Evolutionary conservation across 805 yeast genomes (phyloP).

Genomic region (Ogataea thermomethanolica): DNA sequence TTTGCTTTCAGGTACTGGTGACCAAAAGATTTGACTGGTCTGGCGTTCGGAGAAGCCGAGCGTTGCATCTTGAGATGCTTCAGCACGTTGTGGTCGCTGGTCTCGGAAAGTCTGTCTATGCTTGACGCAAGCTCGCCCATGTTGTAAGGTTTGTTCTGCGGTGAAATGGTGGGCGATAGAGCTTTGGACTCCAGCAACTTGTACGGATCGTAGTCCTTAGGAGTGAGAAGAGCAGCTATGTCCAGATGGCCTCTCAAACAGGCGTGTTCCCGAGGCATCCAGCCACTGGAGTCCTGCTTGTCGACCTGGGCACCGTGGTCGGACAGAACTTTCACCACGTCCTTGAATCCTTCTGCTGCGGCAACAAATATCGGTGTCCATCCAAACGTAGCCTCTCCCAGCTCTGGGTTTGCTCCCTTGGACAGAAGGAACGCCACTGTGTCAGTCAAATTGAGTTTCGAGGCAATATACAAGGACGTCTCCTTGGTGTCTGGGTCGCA

Average conservation of each 20-base stretch:
- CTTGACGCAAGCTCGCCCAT: slow-evolving; percentile 22
- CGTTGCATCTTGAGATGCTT: slow-evolving; percentile 22
- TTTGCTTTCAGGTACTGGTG: slow-evolving; percentile 63
- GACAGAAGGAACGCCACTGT: slow-evolving; percentile 54
- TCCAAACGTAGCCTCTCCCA: slow-evolving; percentile 74
- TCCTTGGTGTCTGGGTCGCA: slow-evolving; percentile 61
- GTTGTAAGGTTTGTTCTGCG: slow-evolving; percentile 35
- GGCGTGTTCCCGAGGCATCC: slow-evolving; percentile 98
- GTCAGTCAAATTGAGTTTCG: slow-evolving; percentile 55
- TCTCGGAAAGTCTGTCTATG: slow-evolving; percentile 27
- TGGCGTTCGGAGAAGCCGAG: slow-evolving; percentile 32
- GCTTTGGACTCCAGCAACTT: slow-evolving; percentile 18
- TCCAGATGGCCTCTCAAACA: slow-evolving; percentile 80
- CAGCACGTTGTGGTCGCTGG: slow-evolving; percentile 16
- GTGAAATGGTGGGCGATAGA: slow-evolving; percentile 27
- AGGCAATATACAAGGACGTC: slow-evolving; percentile 79
- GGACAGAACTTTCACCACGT: slow-evolving; percentile 54
- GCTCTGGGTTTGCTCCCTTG: slow-evolving; percentile 67
- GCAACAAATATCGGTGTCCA: slow-evolving; percentile 95
- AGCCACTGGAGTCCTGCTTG: slow-evolving; percentile 76
- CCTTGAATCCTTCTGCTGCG: slow-evolving; percentile 74
- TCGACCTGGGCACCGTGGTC: slow-evolving; percentile 51
- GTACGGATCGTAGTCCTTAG: slow-evolving; percentile 40
- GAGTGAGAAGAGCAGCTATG: slow-evolving; percentile 60
- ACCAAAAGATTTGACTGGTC: slow-evolving; percentile 80